phyloP scores from a whole-genome alignment of 441 rosid genomes.

The Arabidopsis hybrid region DNA sequence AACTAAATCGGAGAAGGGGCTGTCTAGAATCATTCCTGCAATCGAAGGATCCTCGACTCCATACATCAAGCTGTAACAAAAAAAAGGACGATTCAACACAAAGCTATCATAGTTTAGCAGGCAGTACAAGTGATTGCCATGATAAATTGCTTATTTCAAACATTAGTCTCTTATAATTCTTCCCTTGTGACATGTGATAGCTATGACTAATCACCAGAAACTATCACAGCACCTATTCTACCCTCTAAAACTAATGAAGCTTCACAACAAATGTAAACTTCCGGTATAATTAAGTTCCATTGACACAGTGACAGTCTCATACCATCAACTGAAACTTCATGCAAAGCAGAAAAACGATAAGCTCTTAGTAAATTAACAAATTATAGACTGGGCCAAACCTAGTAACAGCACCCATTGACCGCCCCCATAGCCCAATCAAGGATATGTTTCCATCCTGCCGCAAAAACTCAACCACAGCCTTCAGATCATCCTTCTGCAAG shows the following conservation, averaged over 20 bases:
- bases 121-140: constrained; percentile 4
- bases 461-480: constrained; percentile 82
- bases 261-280: constrained; percentile 4
- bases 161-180: not conserved
- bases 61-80: constrained; percentile 79
- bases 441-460: constrained; percentile 94
- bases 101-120: constrained; percentile 14
- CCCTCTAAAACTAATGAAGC: constrained; percentile 10
- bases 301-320: constrained; percentile 2
- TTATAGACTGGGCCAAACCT: constrained; percentile 56
- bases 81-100: constrained; percentile 11
- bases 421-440: constrained; percentile 97
- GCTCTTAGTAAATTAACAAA: not conserved
- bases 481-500: constrained; percentile 94
- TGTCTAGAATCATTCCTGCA: constrained; percentile 98
- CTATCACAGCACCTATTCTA: not conserved
- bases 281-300: not conserved
- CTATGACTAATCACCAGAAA: constrained; percentile 15
- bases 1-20: constrained; percentile 97
- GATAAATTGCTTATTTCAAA: not conserved
- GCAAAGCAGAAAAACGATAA: not conserved
- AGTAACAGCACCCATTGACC: constrained; percentile 98
- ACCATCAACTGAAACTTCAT: constrained; percentile 10
- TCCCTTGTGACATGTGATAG: constrained; percentile 5
- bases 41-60: constrained; percentile 98